Percentiles rank a stretch among this genome's conserved stretches.
phyloP scores from a whole-genome alignment of 176 grass and related monocot genomes.

The Oryza australiensis region DNA sequence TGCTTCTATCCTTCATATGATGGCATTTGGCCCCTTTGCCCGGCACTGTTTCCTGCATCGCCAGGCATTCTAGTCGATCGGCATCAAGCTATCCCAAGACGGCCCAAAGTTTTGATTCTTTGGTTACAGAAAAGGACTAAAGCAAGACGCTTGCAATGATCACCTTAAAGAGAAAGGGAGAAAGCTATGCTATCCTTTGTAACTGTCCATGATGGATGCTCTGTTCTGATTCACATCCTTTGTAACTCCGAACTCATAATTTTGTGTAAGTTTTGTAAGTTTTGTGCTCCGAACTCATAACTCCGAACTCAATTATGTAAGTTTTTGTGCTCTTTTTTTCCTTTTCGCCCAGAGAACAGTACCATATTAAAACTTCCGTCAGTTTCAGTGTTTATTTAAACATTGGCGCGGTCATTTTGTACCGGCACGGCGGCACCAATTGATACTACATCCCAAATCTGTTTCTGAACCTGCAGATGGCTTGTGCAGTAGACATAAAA shows the following conservation, averaged over 20 bases:
- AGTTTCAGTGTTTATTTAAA: not conserved
- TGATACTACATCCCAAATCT: not conserved
- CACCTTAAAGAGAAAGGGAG: not conserved
- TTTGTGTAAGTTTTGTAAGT: too few species aligned
- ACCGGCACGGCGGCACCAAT: not conserved
- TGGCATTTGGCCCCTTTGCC: too few species aligned
- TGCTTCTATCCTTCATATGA: not conserved
- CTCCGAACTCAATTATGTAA: too few species aligned
- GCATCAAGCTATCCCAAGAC: not conserved
- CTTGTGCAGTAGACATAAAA: not conserved
- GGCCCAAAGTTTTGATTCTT: not conserved
- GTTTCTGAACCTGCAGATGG: not conserved
- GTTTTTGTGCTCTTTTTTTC: too few species aligned
- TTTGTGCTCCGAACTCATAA: too few species aligned
- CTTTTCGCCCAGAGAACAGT: too few species aligned
- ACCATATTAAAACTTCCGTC: too few species aligned
- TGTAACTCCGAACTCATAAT: not conserved
- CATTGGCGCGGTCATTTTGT: not conserved
- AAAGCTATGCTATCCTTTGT: not conserved
- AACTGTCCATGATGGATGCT: not conserved
- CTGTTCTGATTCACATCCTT: not conserved
- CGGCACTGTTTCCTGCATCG: not conserved
- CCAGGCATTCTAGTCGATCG: not conserved
- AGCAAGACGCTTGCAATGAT: not conserved
- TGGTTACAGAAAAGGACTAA: not conserved